Evolutionary conservation across 2,329 filamentous ascomycete species (phyloP), one percentile per base, ranked within the genome.

Genomic region (Aspergillus eucalypticola): DNA sequence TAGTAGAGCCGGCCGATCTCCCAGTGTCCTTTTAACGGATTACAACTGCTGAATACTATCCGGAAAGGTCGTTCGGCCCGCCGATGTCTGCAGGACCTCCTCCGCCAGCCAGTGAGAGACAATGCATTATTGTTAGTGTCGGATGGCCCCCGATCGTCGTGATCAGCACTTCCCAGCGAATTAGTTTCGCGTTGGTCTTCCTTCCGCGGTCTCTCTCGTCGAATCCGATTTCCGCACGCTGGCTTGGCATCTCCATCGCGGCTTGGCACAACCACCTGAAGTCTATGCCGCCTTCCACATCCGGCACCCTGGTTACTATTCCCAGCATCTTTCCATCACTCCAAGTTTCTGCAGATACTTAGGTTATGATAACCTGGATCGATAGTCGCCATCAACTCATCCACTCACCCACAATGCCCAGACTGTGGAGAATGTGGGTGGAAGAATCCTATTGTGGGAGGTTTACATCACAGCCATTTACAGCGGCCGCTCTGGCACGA

Each of bases 341-440:
- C 41, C 41, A 11, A 35, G 5, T 13, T 1, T 44, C 41, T 44
- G 10, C 41, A 19, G 19, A 21, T 15, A 13, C 3, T 2, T 2
- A 11, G 41, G 5, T 35, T 19, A 19, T 19, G 41, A 44, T 44
- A 21, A 23, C 15, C 15, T 8, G 15, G 23, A 49, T 5, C 8
- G 46, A 50, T 50, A 50, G n/a, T 17, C 11, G 5, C n/a, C 13
- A 19, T 29, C 25, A 3, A 44, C 11, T 21, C 8, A 13, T 44
- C 41, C 41, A 32, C 46, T 49, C 50, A 21, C 50, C 50, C 50
- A 53, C 50, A 53, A 21, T 53, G 17, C 21, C 50, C 50, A 53
- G 17, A 15, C 17, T 53, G 17, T 39, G 32, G 50, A 11, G 17
- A 53, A 1, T 21, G 50, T 53, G 50, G 50, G 50, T 32, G 29